These are phyloP conservation scores for Agrocybe chaxingu DNA, from an alignment of 768 basidiomycete species.

Conservation along the genomic window DNA sequence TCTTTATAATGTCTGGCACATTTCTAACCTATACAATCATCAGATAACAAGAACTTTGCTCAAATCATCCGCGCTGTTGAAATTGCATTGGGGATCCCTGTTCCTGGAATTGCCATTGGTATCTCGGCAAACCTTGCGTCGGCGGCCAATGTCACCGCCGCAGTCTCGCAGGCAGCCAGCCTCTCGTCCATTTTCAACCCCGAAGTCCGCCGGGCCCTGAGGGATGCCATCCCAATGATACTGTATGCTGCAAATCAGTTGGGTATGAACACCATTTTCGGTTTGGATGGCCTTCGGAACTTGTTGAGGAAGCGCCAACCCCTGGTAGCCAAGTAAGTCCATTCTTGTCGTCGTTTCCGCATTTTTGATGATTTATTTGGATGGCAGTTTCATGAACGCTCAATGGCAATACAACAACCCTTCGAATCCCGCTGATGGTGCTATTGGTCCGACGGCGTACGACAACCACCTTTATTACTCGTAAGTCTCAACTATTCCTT, in stretches of 20 bases:
- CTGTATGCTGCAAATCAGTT: slow-evolving; percentile 25
- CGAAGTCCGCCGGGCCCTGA: slow-evolving; percentile 27
- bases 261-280: slow-evolving; percentile 17
- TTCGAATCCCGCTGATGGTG: slow-evolving; percentile 67
- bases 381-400: slow-evolving; percentile 71
- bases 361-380: slow-evolving; percentile 11
- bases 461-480: slow-evolving; percentile 81
- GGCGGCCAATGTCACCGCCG: slow-evolving; percentile 21
- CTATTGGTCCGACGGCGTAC: slow-evolving; percentile 67
- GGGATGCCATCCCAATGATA: slow-evolving; percentile 36
- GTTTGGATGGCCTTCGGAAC: slow-evolving; percentile 6
- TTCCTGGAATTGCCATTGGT: slow-evolving; percentile 25
- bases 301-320: slow-evolving; percentile 9
- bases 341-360: neutral
- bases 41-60: slow-evolving; percentile 73
- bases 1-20: neutral
- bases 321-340: slow-evolving; percentile 35
- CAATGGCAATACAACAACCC: slow-evolving; percentile 74
- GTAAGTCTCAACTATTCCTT: slow-evolving; percentile 31
- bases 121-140: slow-evolving; percentile 10
- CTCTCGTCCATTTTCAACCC: slow-evolving; percentile 17
- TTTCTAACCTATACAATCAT: slow-evolving; percentile 1
- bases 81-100: slow-evolving; percentile 50
- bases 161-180: slow-evolving; percentile 19
- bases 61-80: slow-evolving; percentile 65